These are phyloP conservation scores for Diaporthe australafricana DNA, from an alignment of 2,329 filamentous ascomycete genomes.

Conservation along the genomic window DNA sequence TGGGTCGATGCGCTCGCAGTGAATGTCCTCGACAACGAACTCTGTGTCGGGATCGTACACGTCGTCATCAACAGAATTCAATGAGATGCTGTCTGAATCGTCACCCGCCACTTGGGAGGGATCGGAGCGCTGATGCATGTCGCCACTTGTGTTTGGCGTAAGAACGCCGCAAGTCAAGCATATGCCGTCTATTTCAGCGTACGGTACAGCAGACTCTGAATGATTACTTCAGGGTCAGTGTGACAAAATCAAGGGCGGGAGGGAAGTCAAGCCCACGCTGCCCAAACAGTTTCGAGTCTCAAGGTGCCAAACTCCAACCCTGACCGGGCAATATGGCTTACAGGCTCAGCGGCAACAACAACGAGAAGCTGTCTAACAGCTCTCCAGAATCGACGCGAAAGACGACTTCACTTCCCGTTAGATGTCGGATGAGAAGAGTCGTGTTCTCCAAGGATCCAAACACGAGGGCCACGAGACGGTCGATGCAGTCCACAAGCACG, in stretches of 20 bases:
- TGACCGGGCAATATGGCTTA: background rate
- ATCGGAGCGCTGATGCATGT: background rate
- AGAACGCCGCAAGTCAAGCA: background rate
- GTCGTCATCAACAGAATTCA: conserved; percentile 61
- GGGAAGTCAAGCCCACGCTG: background rate
- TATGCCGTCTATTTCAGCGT: background rate
- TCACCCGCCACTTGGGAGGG: conserved; percentile 37
- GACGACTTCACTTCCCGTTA: background rate
- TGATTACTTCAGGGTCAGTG: background rate
- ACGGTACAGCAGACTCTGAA: background rate
- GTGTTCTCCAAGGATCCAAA: background rate
- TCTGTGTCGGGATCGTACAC: conserved; percentile 55
- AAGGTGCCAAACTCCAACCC: background rate
- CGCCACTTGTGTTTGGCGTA: background rate
- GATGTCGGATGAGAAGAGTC: background rate
- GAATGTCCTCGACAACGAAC: conserved; percentile 66
- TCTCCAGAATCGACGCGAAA: too few relatives aligned
- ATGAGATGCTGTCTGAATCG: conserved; percentile 65
- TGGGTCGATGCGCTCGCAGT: conserved; percentile 55
- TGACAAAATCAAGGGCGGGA: background rate
- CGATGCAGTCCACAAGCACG: background rate
- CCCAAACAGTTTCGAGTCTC: background rate
- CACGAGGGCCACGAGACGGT: background rate
- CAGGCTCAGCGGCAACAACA: background rate
- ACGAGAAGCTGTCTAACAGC: background rate